These are phyloP conservation scores for Pycnococcus provasolii DNA, from an alignment of 139 green algal genomes.

Conservation along the genomic window DNA sequence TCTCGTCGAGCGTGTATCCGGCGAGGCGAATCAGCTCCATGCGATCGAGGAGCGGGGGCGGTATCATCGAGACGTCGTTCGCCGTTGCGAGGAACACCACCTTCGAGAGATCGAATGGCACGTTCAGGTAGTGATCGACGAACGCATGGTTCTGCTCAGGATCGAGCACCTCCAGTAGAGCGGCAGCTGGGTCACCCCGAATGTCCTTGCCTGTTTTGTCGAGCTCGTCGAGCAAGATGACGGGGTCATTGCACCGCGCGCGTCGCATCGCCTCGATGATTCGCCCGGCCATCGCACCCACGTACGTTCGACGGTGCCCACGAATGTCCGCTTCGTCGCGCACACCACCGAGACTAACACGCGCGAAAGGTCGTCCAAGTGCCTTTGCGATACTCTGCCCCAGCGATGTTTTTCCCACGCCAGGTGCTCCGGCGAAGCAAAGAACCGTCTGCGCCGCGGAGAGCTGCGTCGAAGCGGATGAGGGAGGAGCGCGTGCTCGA, in stretches of 20 bases:
- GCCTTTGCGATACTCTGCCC: conserved; percentile 35
- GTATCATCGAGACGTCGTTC: conserved; percentile 32
- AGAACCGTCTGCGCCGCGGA: conserved; percentile 73
- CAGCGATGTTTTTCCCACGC: conserved; percentile 46
- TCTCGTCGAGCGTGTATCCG: conserved; percentile 48
- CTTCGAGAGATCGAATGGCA: conserved; percentile 42
- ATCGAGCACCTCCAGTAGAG: conserved; percentile 45
- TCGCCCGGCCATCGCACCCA: conserved; percentile 41
- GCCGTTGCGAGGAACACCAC: conserved; percentile 38
- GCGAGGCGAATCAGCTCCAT: conserved; percentile 43
- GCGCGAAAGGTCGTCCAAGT: conserved; percentile 32
- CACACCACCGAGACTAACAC: conserved; percentile 41
- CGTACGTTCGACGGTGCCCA: conserved; percentile 44
- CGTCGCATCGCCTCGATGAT: conserved; percentile 36
- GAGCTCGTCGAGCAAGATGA: conserved; percentile 48
- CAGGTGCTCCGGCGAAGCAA: conserved; percentile 42
- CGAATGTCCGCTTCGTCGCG: conserved; percentile 47
- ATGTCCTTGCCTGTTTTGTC: conserved; percentile 37
- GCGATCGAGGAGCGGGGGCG: conserved; percentile 30
- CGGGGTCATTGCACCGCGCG: conserved; percentile 37
- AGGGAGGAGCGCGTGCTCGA: not conserved
- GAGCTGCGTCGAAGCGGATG: conserved; percentile 36
- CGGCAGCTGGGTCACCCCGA: conserved; percentile 36
- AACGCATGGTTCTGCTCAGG: conserved; percentile 48
- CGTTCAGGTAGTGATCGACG: conserved; percentile 32